Conservation (phyloP, 768 basidiomycete genomes). For the Antrodiella citrinella region DNA sequence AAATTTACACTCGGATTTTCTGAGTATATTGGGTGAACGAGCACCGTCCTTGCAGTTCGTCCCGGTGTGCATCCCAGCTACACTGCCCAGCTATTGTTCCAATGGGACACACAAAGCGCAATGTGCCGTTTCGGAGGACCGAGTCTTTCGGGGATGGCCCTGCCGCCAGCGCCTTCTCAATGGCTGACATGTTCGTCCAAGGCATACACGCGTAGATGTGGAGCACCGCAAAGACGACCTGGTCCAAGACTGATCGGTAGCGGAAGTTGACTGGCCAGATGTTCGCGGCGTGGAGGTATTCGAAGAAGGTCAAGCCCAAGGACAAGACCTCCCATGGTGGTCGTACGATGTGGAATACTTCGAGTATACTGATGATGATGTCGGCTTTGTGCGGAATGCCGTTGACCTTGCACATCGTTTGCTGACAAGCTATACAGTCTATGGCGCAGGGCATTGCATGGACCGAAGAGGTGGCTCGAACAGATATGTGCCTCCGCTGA, state of each 20-base stretch:
- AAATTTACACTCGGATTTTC: no score
- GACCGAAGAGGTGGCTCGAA: no score
- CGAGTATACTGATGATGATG: neutral
- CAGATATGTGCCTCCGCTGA: no score
- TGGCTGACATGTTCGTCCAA: no score
- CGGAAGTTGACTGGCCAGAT: neutral
- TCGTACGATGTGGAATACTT: neutral
- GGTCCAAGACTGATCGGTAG: neutral
- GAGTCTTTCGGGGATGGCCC: no score
- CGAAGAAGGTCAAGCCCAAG: neutral
- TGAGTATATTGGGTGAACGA: no score
- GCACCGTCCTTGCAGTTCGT: no score
- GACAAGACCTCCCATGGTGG: neutral
- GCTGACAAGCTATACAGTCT: neutral
- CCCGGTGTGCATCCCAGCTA: no score
- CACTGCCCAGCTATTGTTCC: no score
- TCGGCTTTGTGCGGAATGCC: neutral
- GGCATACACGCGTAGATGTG: neutral
- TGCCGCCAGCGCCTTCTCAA: no score
- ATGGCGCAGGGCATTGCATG: neutral
- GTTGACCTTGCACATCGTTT: neutral
- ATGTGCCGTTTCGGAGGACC: no score
- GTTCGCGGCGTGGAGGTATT: neutral
- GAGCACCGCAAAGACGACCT: neutral
- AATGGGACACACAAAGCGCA: no score